Percentiles rank a stretch among this genome's conserved stretches.
phyloP scores from a whole-genome alignment of 1,284 basidiomycete genomes.

The Naganishia sp. region DNA sequence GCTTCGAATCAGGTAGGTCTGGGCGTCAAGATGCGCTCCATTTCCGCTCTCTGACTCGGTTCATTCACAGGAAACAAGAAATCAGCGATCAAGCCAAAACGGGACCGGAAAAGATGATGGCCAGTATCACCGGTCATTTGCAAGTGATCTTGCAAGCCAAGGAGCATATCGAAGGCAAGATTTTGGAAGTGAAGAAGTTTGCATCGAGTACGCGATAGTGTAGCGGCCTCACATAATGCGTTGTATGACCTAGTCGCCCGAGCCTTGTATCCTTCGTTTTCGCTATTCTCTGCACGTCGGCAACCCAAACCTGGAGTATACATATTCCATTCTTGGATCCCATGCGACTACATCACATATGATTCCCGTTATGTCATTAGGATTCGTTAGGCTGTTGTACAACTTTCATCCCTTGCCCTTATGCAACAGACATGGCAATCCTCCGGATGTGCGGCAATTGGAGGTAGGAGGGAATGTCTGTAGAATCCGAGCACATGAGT shows the following conservation, averaged over 20 bases:
- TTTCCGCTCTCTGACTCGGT: neutral
- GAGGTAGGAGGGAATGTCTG: constrained; percentile 48
- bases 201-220: constrained; percentile 40
- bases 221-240: neutral
- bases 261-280: constrained; percentile 17
- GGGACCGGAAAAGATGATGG: constrained; percentile 43
- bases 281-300: neutral
- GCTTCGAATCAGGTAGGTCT: constrained; percentile 46
- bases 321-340: neutral
- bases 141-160: constrained; percentile 49
- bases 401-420: neutral
- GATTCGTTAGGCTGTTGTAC: constrained; percentile 13
- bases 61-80: constrained; percentile 38
- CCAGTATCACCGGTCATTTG: constrained; percentile 46
- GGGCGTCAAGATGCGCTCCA: too few relatives aligned
- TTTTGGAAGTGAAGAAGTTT: constrained; percentile 45
- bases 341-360: neutral
- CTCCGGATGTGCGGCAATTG: constrained; percentile 45
- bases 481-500: neutral
- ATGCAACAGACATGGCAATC: constrained; percentile 40
- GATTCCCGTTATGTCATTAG: constrained; percentile 25
- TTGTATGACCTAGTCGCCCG: constrained; percentile 21
- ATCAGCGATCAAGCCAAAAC: constrained; percentile 46
- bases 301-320: too few relatives aligned
- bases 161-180: constrained; percentile 46